phyloP scores from a whole-genome alignment of 306 rosid genomes.

The Begonia peltatifolia region DNA sequence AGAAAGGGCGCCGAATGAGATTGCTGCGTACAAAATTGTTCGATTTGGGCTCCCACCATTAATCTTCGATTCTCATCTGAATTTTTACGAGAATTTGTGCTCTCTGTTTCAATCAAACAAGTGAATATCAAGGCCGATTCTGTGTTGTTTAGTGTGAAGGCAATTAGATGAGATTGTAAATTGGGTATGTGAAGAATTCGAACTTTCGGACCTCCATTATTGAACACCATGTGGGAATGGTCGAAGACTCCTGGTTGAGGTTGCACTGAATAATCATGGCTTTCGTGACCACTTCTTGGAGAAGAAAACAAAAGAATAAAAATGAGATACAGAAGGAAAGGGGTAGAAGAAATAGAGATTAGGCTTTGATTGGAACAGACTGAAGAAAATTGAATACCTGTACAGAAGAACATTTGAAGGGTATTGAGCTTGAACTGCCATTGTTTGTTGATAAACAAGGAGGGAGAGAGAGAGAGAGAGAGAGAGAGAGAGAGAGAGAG shows the following conservation, averaged over 20 bases:
- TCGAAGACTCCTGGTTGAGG: slow-evolving; percentile 46
- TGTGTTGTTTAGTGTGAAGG: too few species aligned
- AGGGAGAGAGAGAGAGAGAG: too few species aligned
- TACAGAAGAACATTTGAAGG: too few species aligned
- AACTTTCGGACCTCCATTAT: slow-evolving; percentile 24
- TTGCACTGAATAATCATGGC: slow-evolving; percentile 50
- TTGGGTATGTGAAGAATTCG: neutral
- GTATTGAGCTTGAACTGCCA: too few species aligned
- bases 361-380: too few species aligned
- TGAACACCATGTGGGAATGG: slow-evolving; percentile 57
- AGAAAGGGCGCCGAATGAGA: slow-evolving; percentile 52
- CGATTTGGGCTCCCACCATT: slow-evolving; percentile 17
- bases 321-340: neutral
- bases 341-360: slow-evolving; percentile 4
- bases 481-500: too few species aligned
- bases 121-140: too few species aligned
- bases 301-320: neutral
- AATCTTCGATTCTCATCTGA: too few species aligned
- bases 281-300: slow-evolving; percentile 58
- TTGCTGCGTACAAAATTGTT: slow-evolving; percentile 26
- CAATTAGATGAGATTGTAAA: neutral
- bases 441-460: too few species aligned
- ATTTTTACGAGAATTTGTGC: slow-evolving; percentile 31
- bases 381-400: too few species aligned
- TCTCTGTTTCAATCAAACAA: neutral